Conservation (phyloP, 2,329 filamentous ascomycete species). For the Xylariaceae sp. region DNA sequence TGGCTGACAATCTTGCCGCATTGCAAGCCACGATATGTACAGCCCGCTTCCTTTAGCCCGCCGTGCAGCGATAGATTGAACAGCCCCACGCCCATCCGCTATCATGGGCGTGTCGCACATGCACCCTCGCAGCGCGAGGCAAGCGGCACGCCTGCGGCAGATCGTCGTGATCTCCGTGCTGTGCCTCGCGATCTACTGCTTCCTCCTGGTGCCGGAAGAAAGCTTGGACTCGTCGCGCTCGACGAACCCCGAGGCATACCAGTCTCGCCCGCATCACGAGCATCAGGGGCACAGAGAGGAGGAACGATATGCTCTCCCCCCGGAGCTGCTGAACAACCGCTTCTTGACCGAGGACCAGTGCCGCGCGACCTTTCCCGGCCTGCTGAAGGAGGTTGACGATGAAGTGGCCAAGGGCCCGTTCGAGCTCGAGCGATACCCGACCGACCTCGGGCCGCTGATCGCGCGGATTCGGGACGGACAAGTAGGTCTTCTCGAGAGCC, state of each 20-base stretch:
- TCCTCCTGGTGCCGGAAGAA: constrained; percentile 33
- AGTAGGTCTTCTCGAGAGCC: constrained; percentile 32
- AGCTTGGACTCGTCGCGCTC: constrained; percentile 29
- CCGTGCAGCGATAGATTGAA: too few species aligned
- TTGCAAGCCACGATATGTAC: too few species aligned
- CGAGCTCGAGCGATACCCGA: constrained; percentile 42
- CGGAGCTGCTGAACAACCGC: constrained; percentile 42
- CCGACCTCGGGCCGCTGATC: constrained; percentile 49
- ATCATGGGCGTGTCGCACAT: constrained; percentile 19
- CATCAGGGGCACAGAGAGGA: not conserved
- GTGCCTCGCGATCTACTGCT: constrained; percentile 39
- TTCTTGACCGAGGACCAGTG: constrained; percentile 53
- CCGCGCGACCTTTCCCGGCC: constrained; percentile 50
- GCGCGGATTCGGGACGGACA: constrained; percentile 51
- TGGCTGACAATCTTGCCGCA: too few species aligned
- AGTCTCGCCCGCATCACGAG: not conserved
- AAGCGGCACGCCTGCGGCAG: constrained; percentile 37
- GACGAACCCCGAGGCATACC: constrained; percentile 16
- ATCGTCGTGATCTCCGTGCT: constrained; percentile 36
- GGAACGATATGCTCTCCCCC: constrained; percentile 6
- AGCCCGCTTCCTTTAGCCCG: too few species aligned
- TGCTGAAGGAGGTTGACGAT: constrained; percentile 54
- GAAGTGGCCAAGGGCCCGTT: constrained; percentile 53
- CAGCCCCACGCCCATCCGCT: too few species aligned
- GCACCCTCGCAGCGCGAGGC: constrained; percentile 19